These are phyloP conservation scores for Spathaspora girioi DNA, from an alignment of 805 yeast genomes.

Conservation along the genomic window DNA sequence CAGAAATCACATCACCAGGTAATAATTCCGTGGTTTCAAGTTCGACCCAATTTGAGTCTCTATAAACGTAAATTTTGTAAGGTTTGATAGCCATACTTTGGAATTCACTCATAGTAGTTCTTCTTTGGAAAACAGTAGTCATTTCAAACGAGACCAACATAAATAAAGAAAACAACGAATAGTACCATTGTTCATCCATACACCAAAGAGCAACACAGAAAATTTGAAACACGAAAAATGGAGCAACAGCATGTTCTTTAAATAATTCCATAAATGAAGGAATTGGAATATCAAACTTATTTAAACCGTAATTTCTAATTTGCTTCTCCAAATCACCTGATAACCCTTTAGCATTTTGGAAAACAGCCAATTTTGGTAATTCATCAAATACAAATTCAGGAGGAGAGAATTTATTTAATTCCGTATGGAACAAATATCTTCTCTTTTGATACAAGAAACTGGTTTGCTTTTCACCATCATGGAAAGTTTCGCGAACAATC, in stretches of 20 bases:
- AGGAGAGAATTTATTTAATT: slow-evolving; percentile 60
- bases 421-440: slow-evolving; percentile 68
- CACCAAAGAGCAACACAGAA: slow-evolving; percentile 95
- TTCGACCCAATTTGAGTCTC: slow-evolving; percentile 68
- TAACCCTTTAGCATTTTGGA: slow-evolving; percentile 56
- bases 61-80: slow-evolving; percentile 66
- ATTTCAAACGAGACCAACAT: slow-evolving; percentile 92
- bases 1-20: slow-evolving; percentile 89
- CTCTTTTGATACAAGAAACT: slow-evolving; percentile 90
- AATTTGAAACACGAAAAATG: slow-evolving; percentile 93
- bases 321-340: slow-evolving; percentile 47
- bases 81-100: slow-evolving; percentile 97
- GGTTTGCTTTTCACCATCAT: slow-evolving; percentile 56
- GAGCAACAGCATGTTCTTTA: slow-evolving; percentile 97
- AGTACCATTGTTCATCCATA: slow-evolving; percentile 96
- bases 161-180: slow-evolving; percentile 83
- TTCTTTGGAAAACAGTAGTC: slow-evolving; percentile 93
- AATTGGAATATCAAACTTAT: slow-evolving; percentile 90
- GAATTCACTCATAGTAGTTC: slow-evolving; percentile 90
- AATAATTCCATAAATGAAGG: slow-evolving; percentile 89
- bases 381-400: slow-evolving; percentile 74
- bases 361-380: slow-evolving; percentile 50
- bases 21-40: slow-evolving; percentile 70
- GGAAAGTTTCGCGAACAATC: slow-evolving; percentile 52
- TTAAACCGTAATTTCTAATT: slow-evolving; percentile 69